phyloP scores from a whole-genome alignment of 148 eudicot species.

The Chenopodium quinoa region DNA sequence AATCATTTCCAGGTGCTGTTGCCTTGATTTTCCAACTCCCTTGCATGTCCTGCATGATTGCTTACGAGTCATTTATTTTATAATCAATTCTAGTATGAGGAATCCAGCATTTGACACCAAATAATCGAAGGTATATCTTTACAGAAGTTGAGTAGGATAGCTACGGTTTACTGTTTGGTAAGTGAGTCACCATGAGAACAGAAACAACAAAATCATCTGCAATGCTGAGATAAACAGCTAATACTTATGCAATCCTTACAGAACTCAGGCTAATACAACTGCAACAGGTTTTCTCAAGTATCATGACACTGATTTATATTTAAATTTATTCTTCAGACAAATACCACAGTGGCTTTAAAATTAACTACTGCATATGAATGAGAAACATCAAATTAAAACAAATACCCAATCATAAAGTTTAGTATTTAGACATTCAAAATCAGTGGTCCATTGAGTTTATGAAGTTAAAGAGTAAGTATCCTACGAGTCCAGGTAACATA shows the following conservation, averaged over 20 bases:
- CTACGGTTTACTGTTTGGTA: neutral
- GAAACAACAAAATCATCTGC: neutral
- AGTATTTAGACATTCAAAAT: neutral
- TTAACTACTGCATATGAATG: neutral
- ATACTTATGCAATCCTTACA: neutral
- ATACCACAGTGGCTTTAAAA: too few relatives aligned
- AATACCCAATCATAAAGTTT: neutral
- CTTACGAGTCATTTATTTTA: neutral
- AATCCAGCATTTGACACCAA: neutral
- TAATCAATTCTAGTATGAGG: neutral
- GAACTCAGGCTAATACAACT: neutral
- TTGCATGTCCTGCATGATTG: slow-evolving; percentile 67
- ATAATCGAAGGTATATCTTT: neutral
- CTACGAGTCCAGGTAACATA: neutral
- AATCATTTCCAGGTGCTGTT: slow-evolving; percentile 59
- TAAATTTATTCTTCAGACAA: neutral
- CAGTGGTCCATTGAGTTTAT: neutral
- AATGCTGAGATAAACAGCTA: neutral
- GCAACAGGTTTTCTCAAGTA: neutral
- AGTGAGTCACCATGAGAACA: neutral
- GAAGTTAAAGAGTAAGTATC: neutral
- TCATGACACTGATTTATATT: neutral
- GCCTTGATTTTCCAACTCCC: slow-evolving; percentile 83
- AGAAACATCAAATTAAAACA: neutral
- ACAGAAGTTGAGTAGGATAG: neutral